phyloP scores from a whole-genome alignment of 2,329 filamentous ascomycete species.

The Trichoderma afroharzianum region DNA sequence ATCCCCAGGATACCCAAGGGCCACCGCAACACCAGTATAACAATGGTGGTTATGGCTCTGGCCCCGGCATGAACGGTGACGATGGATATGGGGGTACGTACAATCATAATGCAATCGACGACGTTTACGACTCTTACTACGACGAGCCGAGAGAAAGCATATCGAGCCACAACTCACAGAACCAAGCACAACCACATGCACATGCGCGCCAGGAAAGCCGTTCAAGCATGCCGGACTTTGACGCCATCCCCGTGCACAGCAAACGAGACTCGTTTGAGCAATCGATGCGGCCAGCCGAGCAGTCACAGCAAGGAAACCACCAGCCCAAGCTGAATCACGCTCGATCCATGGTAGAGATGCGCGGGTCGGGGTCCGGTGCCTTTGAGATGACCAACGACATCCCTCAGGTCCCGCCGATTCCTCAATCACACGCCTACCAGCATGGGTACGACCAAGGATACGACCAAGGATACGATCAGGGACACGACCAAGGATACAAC shows the following conservation, averaged over 20 bases:
- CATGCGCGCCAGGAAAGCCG: conserved; percentile 20
- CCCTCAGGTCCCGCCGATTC: conserved; percentile 52
- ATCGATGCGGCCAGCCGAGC: conserved; percentile 41
- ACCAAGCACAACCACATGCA: background rate
- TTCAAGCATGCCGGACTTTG: conserved; percentile 40
- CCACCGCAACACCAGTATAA: background rate
- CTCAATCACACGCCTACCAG: conserved; percentile 25
- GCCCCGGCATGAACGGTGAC: conserved; percentile 26
- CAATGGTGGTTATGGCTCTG: conserved; percentile 12
- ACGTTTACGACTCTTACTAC: conserved; percentile 56
- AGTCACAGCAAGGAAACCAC: conserved; percentile 47
- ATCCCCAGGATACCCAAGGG: conserved; percentile 32
- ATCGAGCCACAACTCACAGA: conserved; percentile 23
- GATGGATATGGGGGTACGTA: conserved; percentile 36
- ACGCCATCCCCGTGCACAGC: conserved; percentile 35
- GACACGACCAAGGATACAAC: conserved; percentile 21
- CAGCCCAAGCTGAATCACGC: conserved; percentile 55
- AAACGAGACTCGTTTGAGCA: conserved; percentile 47
- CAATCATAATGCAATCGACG: conserved; percentile 38
- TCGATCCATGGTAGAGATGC: conserved; percentile 65
- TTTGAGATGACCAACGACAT: conserved; percentile 70
- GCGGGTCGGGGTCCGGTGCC: conserved; percentile 61
- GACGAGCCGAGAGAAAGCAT: conserved; percentile 35
- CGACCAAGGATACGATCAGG: background rate
- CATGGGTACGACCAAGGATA: background rate